phyloP scores from a whole-genome alignment of 2,329 filamentous ascomycete species.

The Ceratocystis alfenasii region DNA sequence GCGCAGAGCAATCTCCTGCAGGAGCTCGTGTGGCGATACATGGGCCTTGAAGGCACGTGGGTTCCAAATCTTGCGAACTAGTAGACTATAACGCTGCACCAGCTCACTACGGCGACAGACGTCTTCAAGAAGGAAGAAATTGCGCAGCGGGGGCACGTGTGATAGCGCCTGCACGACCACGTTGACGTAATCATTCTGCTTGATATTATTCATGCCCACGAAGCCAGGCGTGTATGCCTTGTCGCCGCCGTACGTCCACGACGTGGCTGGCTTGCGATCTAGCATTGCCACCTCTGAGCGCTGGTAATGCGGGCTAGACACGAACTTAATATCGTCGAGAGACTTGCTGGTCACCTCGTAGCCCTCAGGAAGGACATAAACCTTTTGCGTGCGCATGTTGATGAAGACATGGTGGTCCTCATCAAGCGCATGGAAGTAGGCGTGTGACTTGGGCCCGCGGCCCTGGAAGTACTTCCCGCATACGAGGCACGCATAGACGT shows the following conservation, averaged over 20 bases:
- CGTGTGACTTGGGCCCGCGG: slow-evolving; percentile 82
- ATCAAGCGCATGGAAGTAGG: slow-evolving; percentile 94
- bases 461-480: slow-evolving; percentile 98
- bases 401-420: slow-evolving; percentile 95
- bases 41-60: slow-evolving; percentile 90
- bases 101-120: slow-evolving; percentile 63
- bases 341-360: slow-evolving; percentile 94
- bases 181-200: slow-evolving; percentile 97
- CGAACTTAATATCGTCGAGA: slow-evolving; percentile 95
- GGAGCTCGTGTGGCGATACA: slow-evolving; percentile 90
- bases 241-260: slow-evolving; percentile 62
- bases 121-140: slow-evolving; percentile 82
- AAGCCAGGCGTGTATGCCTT: slow-evolving; percentile 86
- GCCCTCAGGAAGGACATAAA: slow-evolving; percentile 86
- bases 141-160: slow-evolving; percentile 78
- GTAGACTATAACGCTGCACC: slow-evolving; percentile 72
- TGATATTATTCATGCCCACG: slow-evolving; percentile 99
- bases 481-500: slow-evolving; percentile 93
- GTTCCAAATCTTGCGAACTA: slow-evolving; percentile 97
- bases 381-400: slow-evolving; percentile 87
- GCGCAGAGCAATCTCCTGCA: slow-evolving; percentile 83
- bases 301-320: slow-evolving; percentile 79
- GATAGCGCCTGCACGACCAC: slow-evolving; percentile 84
- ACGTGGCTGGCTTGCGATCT: slow-evolving; percentile 51
- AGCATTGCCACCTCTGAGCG: slow-evolving; percentile 68